A percentile compares a stretch with the other conserved stretches of the same genome.
Evolutionary conservation across 2,329 filamentous ascomycete genomes (phyloP).

Genomic region (Sarocladiaceae sp.): DNA sequence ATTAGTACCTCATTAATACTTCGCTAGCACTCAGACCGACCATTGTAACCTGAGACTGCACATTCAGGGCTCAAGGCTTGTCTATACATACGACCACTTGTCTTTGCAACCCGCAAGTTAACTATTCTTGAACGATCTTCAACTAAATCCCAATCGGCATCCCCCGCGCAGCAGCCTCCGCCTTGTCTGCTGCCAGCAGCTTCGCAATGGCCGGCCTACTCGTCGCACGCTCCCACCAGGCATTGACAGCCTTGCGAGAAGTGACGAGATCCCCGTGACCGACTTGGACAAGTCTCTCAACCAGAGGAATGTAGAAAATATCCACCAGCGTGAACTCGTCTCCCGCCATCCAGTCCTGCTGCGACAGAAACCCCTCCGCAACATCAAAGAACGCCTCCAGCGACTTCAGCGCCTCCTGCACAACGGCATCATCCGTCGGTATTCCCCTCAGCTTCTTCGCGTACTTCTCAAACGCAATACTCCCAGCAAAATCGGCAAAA

Average conservation of each 20-base stretch:
- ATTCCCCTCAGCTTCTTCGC: conserved; percentile 36
- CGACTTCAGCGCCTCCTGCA: conserved; percentile 28
- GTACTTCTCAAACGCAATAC: conserved; percentile 38
- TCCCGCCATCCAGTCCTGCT: conserved; percentile 38
- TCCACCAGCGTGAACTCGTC: conserved; percentile 35
- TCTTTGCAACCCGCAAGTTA: too few relatives aligned
- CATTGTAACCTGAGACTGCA: too few relatives aligned
- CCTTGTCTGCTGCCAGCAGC: conserved; percentile 28
- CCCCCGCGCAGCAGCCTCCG: conserved; percentile 23
- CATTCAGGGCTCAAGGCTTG: too few relatives aligned
- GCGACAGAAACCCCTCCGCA: conserved; percentile 30
- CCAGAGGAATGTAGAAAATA: conserved; percentile 40
- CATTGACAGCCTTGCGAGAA: conserved; percentile 28
- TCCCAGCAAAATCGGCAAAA: conserved; percentile 36
- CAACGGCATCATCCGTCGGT: conserved; percentile 32
- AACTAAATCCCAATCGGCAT: too few relatives aligned
- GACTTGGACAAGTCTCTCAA: conserved; percentile 34
- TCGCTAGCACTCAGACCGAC: too few relatives aligned
- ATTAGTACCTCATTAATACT: too few relatives aligned
- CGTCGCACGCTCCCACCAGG: conserved; percentile 34
- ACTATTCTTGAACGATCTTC: too few relatives aligned
- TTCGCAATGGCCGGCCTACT: conserved; percentile 30
- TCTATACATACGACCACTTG: too few relatives aligned
- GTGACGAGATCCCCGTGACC: conserved; percentile 30
- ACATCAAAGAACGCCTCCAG: conserved; percentile 37